Percentiles rank a stretch among this genome's conserved stretches.
Evolutionary conservation across 345 rosid genomes (phyloP).

Genomic region (Alliaria petiolata): DNA sequence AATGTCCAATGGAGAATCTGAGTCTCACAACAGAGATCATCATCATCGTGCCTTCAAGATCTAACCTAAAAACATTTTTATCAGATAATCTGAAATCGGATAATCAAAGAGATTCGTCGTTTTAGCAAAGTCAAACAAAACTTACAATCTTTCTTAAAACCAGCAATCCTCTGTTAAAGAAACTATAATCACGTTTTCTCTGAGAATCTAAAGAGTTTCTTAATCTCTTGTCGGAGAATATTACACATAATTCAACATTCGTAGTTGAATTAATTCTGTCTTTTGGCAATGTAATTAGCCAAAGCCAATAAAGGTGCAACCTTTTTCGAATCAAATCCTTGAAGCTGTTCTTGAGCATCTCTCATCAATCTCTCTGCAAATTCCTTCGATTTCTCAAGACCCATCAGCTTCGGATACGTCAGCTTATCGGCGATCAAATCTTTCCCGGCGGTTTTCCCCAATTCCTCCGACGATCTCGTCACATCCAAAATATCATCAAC

Average conservation of each 20-base stretch:
- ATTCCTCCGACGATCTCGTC: conserved; percentile 64
- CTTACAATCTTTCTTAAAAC: too few species aligned
- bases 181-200: not conserved
- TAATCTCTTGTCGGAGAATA: conserved; percentile 14
- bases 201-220: not conserved
- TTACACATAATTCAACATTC: not conserved
- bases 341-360: conserved; percentile 55
- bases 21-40: not conserved
- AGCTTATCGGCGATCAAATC: conserved; percentile 71
- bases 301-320: conserved; percentile 77
- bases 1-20: not conserved
- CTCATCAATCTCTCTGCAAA: conserved; percentile 52
- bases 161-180: not conserved
- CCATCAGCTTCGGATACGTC: conserved; percentile 74
- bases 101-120: not conserved
- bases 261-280: conserved; percentile 49
- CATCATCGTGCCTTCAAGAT: not conserved
- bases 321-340: conserved; percentile 55
- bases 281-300: conserved; percentile 69
- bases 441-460: conserved; percentile 90
- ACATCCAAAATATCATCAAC: conserved; percentile 50
- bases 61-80: not conserved
- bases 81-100: too few species aligned
- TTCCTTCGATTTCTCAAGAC: conserved; percentile 58
- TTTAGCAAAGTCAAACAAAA: not conserved